Evolutionary conservation across 306 rosid species (phyloP).

Genomic region (Sphenostylis stenocarpa): DNA sequence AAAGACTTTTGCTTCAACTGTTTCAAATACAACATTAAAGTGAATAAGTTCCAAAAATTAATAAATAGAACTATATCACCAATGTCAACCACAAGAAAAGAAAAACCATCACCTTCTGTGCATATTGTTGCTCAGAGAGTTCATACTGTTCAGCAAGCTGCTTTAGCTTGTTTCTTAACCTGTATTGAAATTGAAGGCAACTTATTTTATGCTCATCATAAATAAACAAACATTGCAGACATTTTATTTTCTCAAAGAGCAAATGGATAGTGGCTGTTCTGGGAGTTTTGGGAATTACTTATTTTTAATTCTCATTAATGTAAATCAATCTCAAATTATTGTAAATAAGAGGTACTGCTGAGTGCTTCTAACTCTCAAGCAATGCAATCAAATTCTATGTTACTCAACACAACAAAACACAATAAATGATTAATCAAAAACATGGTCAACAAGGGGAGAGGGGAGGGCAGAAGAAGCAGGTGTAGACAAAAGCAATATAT

Average conservation of each 20-base stretch:
- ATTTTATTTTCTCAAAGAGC: background rate
- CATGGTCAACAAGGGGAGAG: background rate
- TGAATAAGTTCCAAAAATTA: constrained; percentile 11
- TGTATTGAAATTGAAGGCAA: constrained; percentile 37
- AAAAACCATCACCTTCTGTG: constrained; percentile 62
- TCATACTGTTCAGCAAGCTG: constrained; percentile 73
- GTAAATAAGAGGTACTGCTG: no score
- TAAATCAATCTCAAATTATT: no score
- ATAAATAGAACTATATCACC: constrained; percentile 19
- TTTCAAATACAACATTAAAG: constrained; percentile 38
- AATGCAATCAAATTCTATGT: no score
- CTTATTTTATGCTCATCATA: constrained; percentile 6
- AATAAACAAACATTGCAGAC: constrained; percentile 9
- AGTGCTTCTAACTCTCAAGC: no score
- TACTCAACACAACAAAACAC: background rate
- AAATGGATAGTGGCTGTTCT: background rate
- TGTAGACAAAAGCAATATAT: background rate
- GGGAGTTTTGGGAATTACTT: no score
- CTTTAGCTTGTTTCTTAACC: constrained; percentile 84
- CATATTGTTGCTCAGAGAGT: constrained; percentile 78
- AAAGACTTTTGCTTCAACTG: constrained; percentile 89
- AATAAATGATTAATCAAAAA: background rate
- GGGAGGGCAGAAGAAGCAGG: background rate
- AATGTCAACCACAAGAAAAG: constrained; percentile 20
- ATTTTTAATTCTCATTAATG: no score